Evolutionary conservation across 2,329 filamentous ascomycete genomes (phyloP), one percentile per base, ranked within the genome.

Genomic region (Aspergillus versicolor): DNA sequence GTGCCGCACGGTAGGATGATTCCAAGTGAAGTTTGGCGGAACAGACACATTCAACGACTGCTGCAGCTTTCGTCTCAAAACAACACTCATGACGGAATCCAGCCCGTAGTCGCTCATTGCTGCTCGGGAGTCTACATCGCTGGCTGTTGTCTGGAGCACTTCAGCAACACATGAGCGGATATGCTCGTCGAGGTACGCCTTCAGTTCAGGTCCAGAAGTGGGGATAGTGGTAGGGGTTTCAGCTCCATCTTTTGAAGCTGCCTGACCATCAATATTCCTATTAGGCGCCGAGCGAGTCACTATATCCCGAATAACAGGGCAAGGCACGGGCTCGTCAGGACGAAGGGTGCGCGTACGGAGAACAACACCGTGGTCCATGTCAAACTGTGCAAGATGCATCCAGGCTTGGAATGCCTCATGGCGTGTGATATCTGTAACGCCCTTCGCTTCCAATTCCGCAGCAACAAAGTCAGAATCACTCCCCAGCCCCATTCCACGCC

Each of bases 351-450:
- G 65, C 2, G 63, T 66, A 8, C 74, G 70, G 13, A 73, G 61
- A 0, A 79, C 72, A 3, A 78, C 75, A 2, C 64, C 75, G 34
- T 77, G 72, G n/a, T 72, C 71, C 5, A 72, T 66, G 44, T 77
- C 66, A 54, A 71, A 70, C 12, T 65, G 65, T 12, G 61, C 63
- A 4, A 77, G 41, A 54, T 77, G 65, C 32, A 71, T 63, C 76
- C 77, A 80, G 4, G 77, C 77, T 3, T 63, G 66, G 63, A 79
- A 79, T 0, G 67, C 78, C 52, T 79, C 77, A 2, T 77, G 69
- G 9, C 63, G 59, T 0, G 69, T 75, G 45, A 81, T 70, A 46
- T 75, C 73, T 1, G 75, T 77, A 49, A 81, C 75, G 4, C 77
- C 77, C 58, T 75, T 77, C 54, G 62, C 68, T 17, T 71, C 63